These are phyloP conservation scores for Dryas drummondii DNA, from an alignment of 306 rosid genomes.

Conservation along the genomic window DNA sequence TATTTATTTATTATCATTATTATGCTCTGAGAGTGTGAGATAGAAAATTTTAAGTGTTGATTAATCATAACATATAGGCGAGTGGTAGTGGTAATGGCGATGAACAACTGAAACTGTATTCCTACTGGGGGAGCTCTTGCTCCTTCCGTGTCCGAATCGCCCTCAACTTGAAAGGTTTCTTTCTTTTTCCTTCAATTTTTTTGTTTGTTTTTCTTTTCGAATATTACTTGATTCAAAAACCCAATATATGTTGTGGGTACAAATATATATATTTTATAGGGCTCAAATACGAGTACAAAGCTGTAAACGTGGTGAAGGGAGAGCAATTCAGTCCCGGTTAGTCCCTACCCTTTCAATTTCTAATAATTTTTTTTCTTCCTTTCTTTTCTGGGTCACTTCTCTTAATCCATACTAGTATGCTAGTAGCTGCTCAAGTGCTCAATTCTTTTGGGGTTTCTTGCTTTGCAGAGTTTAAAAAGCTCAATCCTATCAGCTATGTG, in stretches of 20 bases:
- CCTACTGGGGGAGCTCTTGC: slow-evolving; percentile 46
- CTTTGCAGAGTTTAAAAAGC: slow-evolving; percentile 49
- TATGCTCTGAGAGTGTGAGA: too few relatives aligned
- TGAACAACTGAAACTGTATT: slow-evolving; percentile 40
- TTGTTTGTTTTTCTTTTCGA: background rate
- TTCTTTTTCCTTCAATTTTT: background rate
- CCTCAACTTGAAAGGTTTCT: slow-evolving; percentile 65
- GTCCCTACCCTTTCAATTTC: slow-evolving; percentile 1
- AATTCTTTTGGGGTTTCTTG: slow-evolving; percentile 1
- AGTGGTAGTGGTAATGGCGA: slow-evolving; percentile 10
- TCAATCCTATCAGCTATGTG: slow-evolving; percentile 69
- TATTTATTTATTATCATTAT: too few relatives aligned
- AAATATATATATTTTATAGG: slow-evolving; percentile 27
- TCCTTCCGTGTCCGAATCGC: slow-evolving; percentile 48
- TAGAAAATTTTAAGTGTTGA: too few relatives aligned
- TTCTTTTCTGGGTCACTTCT: background rate
- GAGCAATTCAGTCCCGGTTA: slow-evolving; percentile 59
- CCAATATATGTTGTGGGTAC: background rate
- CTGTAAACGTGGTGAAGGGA: slow-evolving; percentile 56
- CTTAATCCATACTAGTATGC: background rate
- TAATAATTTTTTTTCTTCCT: background rate
- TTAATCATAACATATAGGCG: background rate
- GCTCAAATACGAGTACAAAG: slow-evolving; percentile 49
- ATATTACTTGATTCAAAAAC: too few relatives aligned
- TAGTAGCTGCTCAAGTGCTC: background rate